A percentile compares a stretch with the other conserved stretches of the same genome.
Evolutionary conservation across 495 filamentous ascomycete genomes (phyloP).

Genomic region (Neurospora intermedia): DNA sequence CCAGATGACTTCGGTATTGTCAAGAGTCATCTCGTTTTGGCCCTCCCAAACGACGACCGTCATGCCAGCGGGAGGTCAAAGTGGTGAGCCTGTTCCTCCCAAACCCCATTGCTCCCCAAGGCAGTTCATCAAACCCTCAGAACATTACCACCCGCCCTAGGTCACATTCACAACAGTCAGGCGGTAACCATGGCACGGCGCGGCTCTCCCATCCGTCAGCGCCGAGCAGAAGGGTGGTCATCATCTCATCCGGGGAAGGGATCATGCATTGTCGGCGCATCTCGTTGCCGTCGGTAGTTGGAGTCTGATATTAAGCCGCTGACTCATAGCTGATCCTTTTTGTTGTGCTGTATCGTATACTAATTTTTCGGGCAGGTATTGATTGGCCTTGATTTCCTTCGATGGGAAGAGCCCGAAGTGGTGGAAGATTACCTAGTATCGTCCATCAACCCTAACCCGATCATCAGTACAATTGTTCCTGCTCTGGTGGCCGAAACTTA

Average conservation of each 20-base stretch:
- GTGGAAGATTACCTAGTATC: background rate
- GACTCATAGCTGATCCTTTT: background rate
- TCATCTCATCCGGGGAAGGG: background rate
- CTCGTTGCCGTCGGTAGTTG: background rate
- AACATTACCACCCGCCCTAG: background rate
- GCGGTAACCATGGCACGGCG: background rate
- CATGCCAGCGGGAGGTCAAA: background rate
- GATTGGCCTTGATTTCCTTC: background rate
- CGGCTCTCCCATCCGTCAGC: background rate
- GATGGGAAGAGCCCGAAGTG: background rate
- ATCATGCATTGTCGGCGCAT: background rate
- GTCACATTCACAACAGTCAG: background rate
- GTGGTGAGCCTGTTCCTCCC: background rate
- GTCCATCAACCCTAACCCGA: background rate
- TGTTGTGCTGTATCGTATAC: background rate
- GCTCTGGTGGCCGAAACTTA: background rate
- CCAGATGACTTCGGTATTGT: background rate
- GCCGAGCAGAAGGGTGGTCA: background rate
- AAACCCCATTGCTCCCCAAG: background rate
- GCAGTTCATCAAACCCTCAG: background rate
- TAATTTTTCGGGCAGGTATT: background rate
- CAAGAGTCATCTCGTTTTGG: background rate
- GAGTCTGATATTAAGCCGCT: background rate
- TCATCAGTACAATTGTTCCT: background rate
- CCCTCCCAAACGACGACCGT: background rate